These are phyloP conservation scores for Ilex asprella DNA, from an alignment of 257 asterid genomes.

Conservation along the genomic window DNA sequence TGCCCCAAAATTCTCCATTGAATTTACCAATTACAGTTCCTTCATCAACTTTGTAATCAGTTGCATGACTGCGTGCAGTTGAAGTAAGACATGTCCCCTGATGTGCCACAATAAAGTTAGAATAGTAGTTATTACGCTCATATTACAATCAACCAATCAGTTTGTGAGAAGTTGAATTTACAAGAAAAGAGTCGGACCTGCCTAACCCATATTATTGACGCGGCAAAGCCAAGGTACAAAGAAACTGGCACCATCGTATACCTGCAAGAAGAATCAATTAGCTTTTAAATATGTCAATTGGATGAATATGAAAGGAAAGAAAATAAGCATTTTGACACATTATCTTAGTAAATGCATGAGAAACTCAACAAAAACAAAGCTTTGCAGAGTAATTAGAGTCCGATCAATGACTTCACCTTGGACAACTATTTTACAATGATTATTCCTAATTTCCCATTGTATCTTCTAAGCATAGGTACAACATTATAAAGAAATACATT, in stretches of 20 bases:
- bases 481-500: too few relatives aligned
- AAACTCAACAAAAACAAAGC: too few relatives aligned
- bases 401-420: too few relatives aligned
- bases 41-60: constrained; percentile 48
- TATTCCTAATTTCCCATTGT: too few relatives aligned
- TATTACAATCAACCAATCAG: background rate
- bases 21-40: constrained; percentile 74
- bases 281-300: background rate
- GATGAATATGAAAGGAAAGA: background rate
- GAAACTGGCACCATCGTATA: constrained; percentile 94
- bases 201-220: constrained; percentile 96
- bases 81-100: constrained; percentile 94
- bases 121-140: background rate
- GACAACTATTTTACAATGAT: too few relatives aligned
- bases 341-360: too few relatives aligned
- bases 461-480: too few relatives aligned
- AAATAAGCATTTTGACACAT: too few relatives aligned
- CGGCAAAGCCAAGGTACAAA: constrained; percentile 80
- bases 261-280: constrained; percentile 37
- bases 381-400: too few relatives aligned
- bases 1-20: constrained; percentile 87
- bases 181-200: constrained; percentile 44
- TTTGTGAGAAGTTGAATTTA: background rate
- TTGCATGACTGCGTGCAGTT: constrained; percentile 68
- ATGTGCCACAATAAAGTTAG: constrained; percentile 10